A percentile compares a stretch with the other conserved stretches of the same genome.
Conservation (phyloP, 352 stramenopile species). For the Thalassiosira oceanica region DNA sequence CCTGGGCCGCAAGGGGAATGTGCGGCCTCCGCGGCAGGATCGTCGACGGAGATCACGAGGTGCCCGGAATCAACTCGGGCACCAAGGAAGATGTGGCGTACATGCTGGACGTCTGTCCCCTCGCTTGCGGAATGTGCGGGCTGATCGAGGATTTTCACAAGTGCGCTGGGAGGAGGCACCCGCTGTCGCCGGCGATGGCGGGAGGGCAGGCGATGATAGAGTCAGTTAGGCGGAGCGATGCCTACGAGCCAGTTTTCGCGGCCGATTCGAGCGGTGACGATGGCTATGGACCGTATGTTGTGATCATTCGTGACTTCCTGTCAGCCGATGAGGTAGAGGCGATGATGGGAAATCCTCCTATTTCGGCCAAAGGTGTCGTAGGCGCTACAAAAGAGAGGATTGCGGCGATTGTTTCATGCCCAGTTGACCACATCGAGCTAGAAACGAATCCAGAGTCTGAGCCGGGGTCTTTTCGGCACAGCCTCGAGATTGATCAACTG, state of each 20-base stretch:
- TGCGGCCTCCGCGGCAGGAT: slow-evolving; percentile 3
- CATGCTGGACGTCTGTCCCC: slow-evolving; percentile 47
- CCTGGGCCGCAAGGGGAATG: slow-evolving; percentile 24
- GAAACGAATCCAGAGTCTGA: too few relatives aligned
- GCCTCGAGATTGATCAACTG: too few relatives aligned
- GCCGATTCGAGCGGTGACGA: slow-evolving; percentile 18
- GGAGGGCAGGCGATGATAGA: background rate
- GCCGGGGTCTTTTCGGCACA: too few relatives aligned
- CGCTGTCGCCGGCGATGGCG: slow-evolving; percentile 3
- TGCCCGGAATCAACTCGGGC: background rate
- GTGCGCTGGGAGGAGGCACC: slow-evolving; percentile 22
- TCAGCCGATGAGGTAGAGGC: slow-evolving; percentile 17
- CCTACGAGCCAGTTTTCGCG: slow-evolving; percentile 21
- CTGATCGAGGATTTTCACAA: slow-evolving; percentile 28
- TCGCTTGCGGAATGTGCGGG: slow-evolving; percentile 40
- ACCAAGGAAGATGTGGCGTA: slow-evolving; percentile 16
- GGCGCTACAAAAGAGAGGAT: too few relatives aligned
- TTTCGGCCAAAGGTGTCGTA: too few relatives aligned
- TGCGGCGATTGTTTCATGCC: too few relatives aligned
- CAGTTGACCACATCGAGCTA: too few relatives aligned
- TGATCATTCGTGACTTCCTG: slow-evolving; percentile 31
- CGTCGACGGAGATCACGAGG: background rate
- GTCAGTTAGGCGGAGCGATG: slow-evolving; percentile 2
- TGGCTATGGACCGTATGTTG: slow-evolving; percentile 35
- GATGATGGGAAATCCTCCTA: too few relatives aligned